Base-by-base conservation (phyloP, 306 rosid species). In the Aeschynomene evenia region DNA sequence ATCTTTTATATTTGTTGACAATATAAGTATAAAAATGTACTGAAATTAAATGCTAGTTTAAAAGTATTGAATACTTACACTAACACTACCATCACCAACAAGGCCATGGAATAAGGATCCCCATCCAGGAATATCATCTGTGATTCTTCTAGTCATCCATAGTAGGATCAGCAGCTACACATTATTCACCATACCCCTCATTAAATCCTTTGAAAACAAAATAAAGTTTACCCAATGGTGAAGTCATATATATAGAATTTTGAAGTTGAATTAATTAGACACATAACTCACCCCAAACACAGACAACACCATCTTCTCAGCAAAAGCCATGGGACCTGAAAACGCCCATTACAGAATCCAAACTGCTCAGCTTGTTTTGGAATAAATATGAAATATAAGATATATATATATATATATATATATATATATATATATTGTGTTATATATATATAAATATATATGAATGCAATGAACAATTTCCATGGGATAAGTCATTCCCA, bases 91-190 rank as follows among this genome's bases (percentile, higher is more conserved):
- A 79, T 93, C 98, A 20, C 96, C 96, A 46, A 83, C 93, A 23
- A 84, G 89, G 45, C 87, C 93, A 53, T 90, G 37, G 73, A 92
- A 90, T 51, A 88, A 89, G 70, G 69, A 56, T 70, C 96, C 98
- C 96, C 98, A 92, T 28, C 98, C 98, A 23, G 98, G 96, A 69
- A 90, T 69, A 31, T 92, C 96, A 52, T 90, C 90, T 46, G 98
- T 85, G 50, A 93, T 85, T 57, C 83, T 90, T 74, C 92, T 90
- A 60, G 96, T 90, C 98, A 93, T 93, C 98, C 98, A 90, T 70
- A 93, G 66, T 45, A 86, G 12, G 56, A 93, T 84, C 60, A 93
- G 75, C 67, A 80, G 50, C 98, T 93, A 75, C 83, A 56, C n/a
- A n/a, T n/a, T n/a, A n/a, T 66, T 73, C 66, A 64, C 2, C 21